A percentile compares a stretch with the other conserved stretches of the same genome.
phyloP scores from a whole-genome alignment of 2,329 filamentous ascomycete species.

The Colletotrichum somersetense region DNA sequence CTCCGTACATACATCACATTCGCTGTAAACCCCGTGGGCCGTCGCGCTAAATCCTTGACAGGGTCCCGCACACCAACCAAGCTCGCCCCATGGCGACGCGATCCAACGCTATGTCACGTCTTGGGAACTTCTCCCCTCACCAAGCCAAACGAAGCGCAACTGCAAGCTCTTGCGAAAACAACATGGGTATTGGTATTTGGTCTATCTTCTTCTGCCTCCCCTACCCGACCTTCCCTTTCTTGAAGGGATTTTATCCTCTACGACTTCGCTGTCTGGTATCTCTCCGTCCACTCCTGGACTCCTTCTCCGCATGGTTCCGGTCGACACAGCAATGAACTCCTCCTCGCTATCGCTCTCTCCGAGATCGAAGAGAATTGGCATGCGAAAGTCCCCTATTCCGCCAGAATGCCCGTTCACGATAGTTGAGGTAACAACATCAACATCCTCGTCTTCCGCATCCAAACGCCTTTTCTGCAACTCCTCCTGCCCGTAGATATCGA shows the following conservation, averaged over 20 bases:
- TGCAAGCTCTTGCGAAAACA: neutral
- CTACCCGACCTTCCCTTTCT: constrained; percentile 52
- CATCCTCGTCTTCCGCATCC: constrained; percentile 91
- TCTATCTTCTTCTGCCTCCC: constrained; percentile 38
- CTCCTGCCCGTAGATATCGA: constrained; percentile 95
- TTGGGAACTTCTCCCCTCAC: neutral
- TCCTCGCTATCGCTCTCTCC: constrained; percentile 97
- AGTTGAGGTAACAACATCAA: constrained; percentile 85
- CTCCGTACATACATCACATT: constrained; percentile 7
- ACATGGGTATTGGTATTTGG: neutral
- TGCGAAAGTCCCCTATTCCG: constrained; percentile 71
- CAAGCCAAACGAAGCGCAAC: neutral
- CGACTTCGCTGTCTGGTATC: constrained; percentile 67
- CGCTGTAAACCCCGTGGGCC: neutral
- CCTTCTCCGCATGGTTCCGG: constrained; percentile 88
- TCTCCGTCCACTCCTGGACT: constrained; percentile 82
- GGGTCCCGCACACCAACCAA: constrained; percentile 32
- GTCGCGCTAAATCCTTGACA: constrained; percentile 27
- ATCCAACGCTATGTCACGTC: constrained; percentile 34
- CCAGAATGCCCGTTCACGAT: constrained; percentile 69
- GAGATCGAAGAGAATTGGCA: constrained; percentile 94
- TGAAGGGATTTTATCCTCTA: constrained; percentile 56
- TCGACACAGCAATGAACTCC: constrained; percentile 77
- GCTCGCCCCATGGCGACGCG: constrained; percentile 34
- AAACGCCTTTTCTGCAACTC: constrained; percentile 92